Evolutionary conservation across 768 basidiomycete genomes (phyloP).

Genomic region (Tulasnella sp.): DNA sequence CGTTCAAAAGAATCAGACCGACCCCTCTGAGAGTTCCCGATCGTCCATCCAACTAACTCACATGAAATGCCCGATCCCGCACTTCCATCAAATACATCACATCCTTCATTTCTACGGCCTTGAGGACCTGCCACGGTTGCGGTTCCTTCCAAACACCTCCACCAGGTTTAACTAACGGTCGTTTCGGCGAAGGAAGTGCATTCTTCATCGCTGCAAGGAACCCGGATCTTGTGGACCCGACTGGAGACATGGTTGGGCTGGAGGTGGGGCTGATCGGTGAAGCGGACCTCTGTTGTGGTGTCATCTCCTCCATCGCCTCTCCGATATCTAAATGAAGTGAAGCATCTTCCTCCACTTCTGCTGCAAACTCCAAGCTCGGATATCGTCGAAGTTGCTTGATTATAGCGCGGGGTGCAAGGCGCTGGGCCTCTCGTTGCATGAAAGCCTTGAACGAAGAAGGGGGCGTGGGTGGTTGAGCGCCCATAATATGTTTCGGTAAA

Average conservation of each 20-base stretch:
- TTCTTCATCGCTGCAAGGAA: background rate
- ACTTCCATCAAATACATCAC: conserved; percentile 59
- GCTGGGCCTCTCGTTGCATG: conserved; percentile 59
- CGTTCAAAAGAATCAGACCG: background rate
- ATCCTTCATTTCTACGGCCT: conserved; percentile 79
- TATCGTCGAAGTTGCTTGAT: conserved; percentile 9
- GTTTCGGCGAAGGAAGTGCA: conserved; percentile 1
- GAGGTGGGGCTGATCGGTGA: conserved; percentile 12
- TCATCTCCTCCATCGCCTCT: background rate
- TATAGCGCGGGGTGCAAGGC: conserved; percentile 47
- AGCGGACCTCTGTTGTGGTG: background rate
- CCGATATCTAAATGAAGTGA: background rate
- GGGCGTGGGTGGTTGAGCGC: no score
- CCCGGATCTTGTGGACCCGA: background rate
- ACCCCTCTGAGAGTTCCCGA: background rate
- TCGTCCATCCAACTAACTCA: conserved; percentile 31
- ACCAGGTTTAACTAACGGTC: background rate
- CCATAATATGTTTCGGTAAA: background rate
- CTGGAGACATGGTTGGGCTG: conserved; percentile 2
- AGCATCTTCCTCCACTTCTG: background rate
- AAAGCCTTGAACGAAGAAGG: conserved; percentile 30
- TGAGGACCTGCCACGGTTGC: conserved; percentile 58
- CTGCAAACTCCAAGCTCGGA: background rate
- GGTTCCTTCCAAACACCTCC: conserved; percentile 24
- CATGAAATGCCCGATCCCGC: conserved; percentile 68